These are phyloP conservation scores for Eleusine coracana DNA, from an alignment of 176 grass and related monocot species.

Conservation along the genomic window DNA sequence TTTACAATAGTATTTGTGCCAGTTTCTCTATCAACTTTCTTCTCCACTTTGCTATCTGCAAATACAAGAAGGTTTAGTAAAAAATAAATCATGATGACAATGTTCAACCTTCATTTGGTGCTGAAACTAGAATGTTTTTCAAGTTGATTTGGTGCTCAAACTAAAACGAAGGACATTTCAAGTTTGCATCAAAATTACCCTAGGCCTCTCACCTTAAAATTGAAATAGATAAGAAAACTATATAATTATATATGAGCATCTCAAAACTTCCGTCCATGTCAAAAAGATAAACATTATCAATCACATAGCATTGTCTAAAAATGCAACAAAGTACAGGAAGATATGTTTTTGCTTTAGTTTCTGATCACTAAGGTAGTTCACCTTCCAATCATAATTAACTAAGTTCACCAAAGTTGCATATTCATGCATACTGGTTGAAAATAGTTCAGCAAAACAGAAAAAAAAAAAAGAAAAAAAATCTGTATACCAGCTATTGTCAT, in stretches of 20 bases:
- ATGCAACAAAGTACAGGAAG: background rate
- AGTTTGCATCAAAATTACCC: slow-evolving; percentile 9
- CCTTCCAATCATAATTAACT: slow-evolving; percentile 24
- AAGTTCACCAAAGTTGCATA: slow-evolving; percentile 7
- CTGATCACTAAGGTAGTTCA: slow-evolving; percentile 15
- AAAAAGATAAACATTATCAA: slow-evolving; percentile 15
- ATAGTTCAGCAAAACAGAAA: slow-evolving; percentile 19
- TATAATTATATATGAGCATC: background rate
- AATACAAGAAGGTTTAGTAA: slow-evolving; percentile 4
- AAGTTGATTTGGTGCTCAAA: background rate
- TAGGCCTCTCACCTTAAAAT: background rate
- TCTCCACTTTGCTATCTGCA: slow-evolving; percentile 49
- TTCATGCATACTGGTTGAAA: background rate
- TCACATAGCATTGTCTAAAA: background rate
- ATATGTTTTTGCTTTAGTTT: slow-evolving; percentile 1
- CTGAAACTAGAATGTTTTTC: background rate
- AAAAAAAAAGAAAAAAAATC: background rate
- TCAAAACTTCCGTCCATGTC: slow-evolving; percentile 7
- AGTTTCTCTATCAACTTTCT: slow-evolving; percentile 41
- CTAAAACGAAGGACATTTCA: slow-evolving; percentile 22
- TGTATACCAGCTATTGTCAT: slow-evolving; percentile 45
- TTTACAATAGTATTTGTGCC: slow-evolving; percentile 24
- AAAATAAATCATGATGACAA: slow-evolving; percentile 29
- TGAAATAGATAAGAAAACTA: slow-evolving; percentile 13
- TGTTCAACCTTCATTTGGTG: slow-evolving; percentile 18